Percentiles rank a stretch among this genome's conserved stretches.
phyloP scores from a whole-genome alignment of 2,329 filamentous ascomycete genomes.

The Zymoseptoria tritici region DNA sequence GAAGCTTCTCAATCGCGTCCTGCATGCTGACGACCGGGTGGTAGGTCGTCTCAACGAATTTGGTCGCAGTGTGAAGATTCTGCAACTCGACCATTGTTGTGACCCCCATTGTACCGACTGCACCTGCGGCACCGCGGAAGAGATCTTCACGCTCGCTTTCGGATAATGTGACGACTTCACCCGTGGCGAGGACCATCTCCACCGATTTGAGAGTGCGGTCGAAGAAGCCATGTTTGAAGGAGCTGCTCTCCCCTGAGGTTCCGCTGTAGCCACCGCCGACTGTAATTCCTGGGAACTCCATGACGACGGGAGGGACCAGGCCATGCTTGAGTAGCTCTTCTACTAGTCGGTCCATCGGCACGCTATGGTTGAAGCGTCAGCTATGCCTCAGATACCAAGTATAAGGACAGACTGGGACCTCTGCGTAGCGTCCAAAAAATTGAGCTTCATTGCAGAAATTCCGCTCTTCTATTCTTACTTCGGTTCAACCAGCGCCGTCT shows the following conservation, averaged over 20 bases:
- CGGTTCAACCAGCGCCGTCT: conserved; percentile 59
- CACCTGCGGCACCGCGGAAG: conserved; percentile 58
- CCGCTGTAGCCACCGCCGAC: conserved; percentile 62
- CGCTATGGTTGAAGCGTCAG: conserved; percentile 25
- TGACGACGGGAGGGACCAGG: conserved; percentile 58
- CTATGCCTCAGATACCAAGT: no score
- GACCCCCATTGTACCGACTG: conserved; percentile 60
- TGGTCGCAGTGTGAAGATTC: conserved; percentile 37
- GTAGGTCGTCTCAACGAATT: conserved; percentile 45
- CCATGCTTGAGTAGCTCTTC: conserved; percentile 49
- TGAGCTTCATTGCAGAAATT: no score
- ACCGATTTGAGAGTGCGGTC: conserved; percentile 54
- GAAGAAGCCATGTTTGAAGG: conserved; percentile 61
- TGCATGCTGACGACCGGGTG: conserved; percentile 36
- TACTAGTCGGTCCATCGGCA: conserved; percentile 59
- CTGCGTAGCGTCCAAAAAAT: no score
- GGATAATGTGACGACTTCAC: conserved; percentile 50
- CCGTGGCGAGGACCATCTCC: conserved; percentile 59
- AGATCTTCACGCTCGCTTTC: conserved; percentile 50
- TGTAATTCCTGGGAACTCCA: conserved; percentile 68
- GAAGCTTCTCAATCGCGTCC: conserved; percentile 36
- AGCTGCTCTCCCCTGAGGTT: conserved; percentile 49
- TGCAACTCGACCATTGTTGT: conserved; percentile 50
- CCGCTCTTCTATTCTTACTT: conserved; percentile 32
- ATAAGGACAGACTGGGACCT: no score